Conservation (phyloP, 805 yeast genomes). For the Cyberlindnera maritima region DNA sequence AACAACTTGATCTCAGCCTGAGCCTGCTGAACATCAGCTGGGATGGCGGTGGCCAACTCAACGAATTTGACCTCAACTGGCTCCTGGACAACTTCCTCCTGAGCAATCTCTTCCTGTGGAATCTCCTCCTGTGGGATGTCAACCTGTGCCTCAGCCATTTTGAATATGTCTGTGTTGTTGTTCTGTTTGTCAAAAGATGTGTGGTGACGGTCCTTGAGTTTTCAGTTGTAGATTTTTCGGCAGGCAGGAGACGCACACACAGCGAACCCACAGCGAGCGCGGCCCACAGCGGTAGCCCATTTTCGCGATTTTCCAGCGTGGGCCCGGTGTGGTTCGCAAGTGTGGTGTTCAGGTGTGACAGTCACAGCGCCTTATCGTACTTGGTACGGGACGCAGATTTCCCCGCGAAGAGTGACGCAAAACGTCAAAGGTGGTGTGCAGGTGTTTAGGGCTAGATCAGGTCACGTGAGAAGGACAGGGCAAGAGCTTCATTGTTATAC, state of each 20-base stretch:
- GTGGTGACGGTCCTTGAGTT: slow-evolving; percentile 8
- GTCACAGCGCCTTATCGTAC: neutral
- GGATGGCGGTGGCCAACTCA: slow-evolving; percentile 92
- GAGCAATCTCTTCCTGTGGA: slow-evolving; percentile 36
- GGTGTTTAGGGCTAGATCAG: neutral
- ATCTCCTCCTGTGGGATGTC: slow-evolving; percentile 39
- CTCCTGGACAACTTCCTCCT: slow-evolving; percentile 81
- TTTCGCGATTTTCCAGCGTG: neutral
- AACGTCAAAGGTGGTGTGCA: neutral
- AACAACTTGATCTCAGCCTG: slow-evolving; percentile 94
- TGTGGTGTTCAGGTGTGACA: slow-evolving; percentile 11
- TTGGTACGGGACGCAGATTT: neutral
- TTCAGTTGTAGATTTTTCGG: slow-evolving; percentile 15
- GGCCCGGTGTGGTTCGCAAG: slow-evolving; percentile 1
- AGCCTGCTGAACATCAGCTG: slow-evolving; percentile 95
- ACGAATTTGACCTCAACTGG: slow-evolving; percentile 74
- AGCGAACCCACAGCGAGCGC: neutral
- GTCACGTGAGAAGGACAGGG: slow-evolving; percentile 5
- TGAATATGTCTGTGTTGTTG: slow-evolving; percentile 19
- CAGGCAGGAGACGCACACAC: slow-evolving; percentile 1
- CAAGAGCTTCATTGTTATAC: too few relatives aligned
- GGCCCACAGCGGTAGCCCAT: too few relatives aligned
- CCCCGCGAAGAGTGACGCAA: slow-evolving; percentile 6
- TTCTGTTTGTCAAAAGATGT: neutral
- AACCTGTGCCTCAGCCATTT: slow-evolving; percentile 79